Evolutionary conservation across 1,284 basidiomycete species (phyloP), one percentile per base, ranked within the genome.

Genomic region (Stygiomarasmius scandens): DNA sequence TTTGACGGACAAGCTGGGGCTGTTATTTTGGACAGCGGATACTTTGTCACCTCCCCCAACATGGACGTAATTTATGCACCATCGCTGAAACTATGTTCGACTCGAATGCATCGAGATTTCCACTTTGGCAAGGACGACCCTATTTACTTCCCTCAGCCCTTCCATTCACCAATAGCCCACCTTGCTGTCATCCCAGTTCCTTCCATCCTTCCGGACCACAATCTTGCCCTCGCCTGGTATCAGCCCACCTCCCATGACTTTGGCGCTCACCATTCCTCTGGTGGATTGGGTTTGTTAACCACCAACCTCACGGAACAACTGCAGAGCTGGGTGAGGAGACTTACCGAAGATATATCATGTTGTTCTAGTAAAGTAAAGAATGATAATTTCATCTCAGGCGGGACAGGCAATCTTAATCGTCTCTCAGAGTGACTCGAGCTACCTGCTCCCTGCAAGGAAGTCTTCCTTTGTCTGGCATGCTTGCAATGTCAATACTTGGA

Each of bases 91-190:
- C 2, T 14, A 12, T 50, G 49, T n/a, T 2, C 8, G 11, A 46
- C 41, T 3, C 48, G 38, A n/a, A 43, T 56, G 54, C 23, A 25
- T 12, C 12, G 19, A 1, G 16, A 16, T 32, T 22, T 36, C n/a
- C 43, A 34, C 32, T 59, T 55, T 14, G 53, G 38, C 10, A 23
- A 38, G 10, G 53, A 59, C 23, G 58, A 59, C 32, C 54, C 58
- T 6, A 19, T 43, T 12, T 52, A 36, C 49, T 50, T 36, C 41
- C 59, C 56, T 10, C 59, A 60, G 27, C 51, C 50, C 3, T 60
- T 46, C 38, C 23, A 57, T 43, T 16, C 11, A 14, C 3, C n/a
- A 3, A 29, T 55, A 8, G 46, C 22, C 9, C 59, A 60, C 51
- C 52, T 60, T 20, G 46, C 51, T 19, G 41, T 57, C 10, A 51